Conservation (phyloP, 192 early-diverging fungal species). For the Chytriomyces sp. region DNA sequence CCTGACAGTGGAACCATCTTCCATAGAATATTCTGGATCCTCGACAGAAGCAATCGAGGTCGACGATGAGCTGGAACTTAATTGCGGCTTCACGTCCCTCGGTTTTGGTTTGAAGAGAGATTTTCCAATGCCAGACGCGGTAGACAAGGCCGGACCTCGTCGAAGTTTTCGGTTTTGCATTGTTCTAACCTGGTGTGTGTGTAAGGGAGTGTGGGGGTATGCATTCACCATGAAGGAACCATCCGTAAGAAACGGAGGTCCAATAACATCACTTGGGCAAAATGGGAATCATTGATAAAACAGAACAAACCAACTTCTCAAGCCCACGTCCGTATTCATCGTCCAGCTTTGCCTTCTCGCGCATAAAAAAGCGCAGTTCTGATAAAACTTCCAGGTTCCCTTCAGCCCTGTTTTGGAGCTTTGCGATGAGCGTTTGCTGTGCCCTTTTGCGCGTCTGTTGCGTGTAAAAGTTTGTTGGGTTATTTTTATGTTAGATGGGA, state of each 20-base stretch:
- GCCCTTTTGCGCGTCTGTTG: slow-evolving; percentile 16
- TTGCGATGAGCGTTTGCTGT: slow-evolving; percentile 32
- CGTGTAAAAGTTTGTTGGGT: too few relatives aligned
- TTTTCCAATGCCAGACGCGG: not conserved
- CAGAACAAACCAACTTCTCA: slow-evolving; percentile 24
- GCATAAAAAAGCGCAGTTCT: slow-evolving; percentile 30
- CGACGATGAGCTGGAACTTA: not conserved
- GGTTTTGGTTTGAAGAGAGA: not conserved
- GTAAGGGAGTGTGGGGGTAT: not conserved
- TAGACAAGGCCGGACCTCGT: not conserved
- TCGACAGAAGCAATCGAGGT: not conserved
- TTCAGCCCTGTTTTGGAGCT: slow-evolving; percentile 29
- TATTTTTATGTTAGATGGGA: too few relatives aligned
- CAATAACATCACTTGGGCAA: too few relatives aligned
- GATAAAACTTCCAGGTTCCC: slow-evolving; percentile 15
- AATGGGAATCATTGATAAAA: not conserved
- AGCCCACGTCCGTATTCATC: slow-evolving; percentile 25
- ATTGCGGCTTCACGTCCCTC: not conserved
- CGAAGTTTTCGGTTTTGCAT: not conserved
- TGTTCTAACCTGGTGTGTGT: not conserved
- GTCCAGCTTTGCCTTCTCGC: slow-evolving; percentile 32
- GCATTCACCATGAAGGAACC: not conserved
- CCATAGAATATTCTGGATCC: slow-evolving; percentile 2
- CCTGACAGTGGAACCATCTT: not conserved
- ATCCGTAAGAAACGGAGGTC: not conserved